A percentile compares a stretch with the other conserved stretches of the same genome.
These are phyloP conservation scores for Irpex sp. DNA, from an alignment of 1,284 basidiomycete species.

Conservation along the genomic window DNA sequence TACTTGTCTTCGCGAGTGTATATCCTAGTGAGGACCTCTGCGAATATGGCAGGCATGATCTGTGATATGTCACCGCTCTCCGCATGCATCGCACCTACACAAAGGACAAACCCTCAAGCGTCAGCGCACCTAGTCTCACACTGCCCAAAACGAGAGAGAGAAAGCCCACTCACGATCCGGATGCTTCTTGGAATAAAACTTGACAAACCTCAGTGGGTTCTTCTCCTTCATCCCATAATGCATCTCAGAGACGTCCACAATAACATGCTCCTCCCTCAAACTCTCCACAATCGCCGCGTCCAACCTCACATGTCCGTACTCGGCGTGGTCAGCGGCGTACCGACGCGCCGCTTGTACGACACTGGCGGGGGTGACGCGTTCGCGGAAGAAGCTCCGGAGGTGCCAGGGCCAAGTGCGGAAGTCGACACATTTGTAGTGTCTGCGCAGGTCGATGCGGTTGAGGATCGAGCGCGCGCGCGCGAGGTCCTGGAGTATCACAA, in stretches of 20 bases:
- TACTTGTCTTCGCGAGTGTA: conserved; percentile 60
- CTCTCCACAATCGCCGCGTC: conserved; percentile 27
- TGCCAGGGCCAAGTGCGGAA: conserved; percentile 58
- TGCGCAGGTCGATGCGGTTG: conserved; percentile 52
- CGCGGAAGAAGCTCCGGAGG: conserved; percentile 33
- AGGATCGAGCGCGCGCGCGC: conserved; percentile 55
- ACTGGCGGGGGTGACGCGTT: conserved; percentile 45
- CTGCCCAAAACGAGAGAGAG: conserved; percentile 4
- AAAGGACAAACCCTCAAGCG: neutral
- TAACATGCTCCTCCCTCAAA: conserved; percentile 48
- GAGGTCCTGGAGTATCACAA: conserved; percentile 45
- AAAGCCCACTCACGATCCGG: conserved; percentile 42
- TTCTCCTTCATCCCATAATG: conserved; percentile 72
- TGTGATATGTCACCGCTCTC: conserved; percentile 57
- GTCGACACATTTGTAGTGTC: conserved; percentile 70
- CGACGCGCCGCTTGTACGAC: conserved; percentile 51
- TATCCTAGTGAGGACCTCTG: conserved; percentile 60
- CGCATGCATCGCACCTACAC: conserved; percentile 26
- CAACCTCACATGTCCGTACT: conserved; percentile 16
- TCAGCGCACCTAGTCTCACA: neutral
- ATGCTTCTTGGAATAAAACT: conserved; percentile 71
- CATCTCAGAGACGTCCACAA: conserved; percentile 58
- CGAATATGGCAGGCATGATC: conserved; percentile 57
- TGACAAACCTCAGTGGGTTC: conserved; percentile 65
- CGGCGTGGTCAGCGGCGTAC: conserved; percentile 16